These are phyloP conservation scores for Phytophthora meadii DNA, from an alignment of 352 stramenopile species.

Conservation along the genomic window DNA sequence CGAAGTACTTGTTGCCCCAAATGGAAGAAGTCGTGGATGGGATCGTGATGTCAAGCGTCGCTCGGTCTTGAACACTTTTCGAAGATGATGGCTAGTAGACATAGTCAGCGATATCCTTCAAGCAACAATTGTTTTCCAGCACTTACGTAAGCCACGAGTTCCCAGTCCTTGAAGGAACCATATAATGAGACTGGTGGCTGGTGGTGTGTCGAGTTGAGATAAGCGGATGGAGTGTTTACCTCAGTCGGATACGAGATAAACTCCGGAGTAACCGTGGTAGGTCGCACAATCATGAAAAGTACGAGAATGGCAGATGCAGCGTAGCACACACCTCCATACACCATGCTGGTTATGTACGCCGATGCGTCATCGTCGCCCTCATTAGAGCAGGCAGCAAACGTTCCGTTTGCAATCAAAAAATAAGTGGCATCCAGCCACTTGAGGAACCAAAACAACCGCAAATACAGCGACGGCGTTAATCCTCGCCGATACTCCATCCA, in stretches of 20 bases:
- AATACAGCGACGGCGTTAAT: conserved; percentile 55
- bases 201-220: conserved; percentile 55
- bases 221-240: conserved; percentile 65
- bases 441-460: conserved; percentile 69
- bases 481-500: conserved; percentile 84
- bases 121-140: neutral
- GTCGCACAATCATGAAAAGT: conserved; percentile 52
- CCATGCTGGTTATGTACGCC: conserved; percentile 23
- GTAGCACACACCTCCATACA: conserved; percentile 52
- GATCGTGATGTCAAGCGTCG: conserved; percentile 65
- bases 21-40: conserved; percentile 68
- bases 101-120: conserved; percentile 6
- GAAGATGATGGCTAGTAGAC: conserved; percentile 27
- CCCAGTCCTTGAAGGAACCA: conserved; percentile 61
- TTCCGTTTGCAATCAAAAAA: conserved; percentile 51
- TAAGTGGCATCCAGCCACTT: conserved; percentile 63
- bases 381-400: conserved; percentile 11
- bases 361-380: neutral
- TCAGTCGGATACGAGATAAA: conserved; percentile 53
- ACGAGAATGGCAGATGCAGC: conserved; percentile 50
- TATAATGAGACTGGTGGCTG: conserved; percentile 55
- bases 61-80: conserved; percentile 23
- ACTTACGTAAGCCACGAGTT: conserved; percentile 32
- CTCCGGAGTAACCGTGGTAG: conserved; percentile 61
- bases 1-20: conserved; percentile 77